Evolutionary conservation across 208 protist genomes (phyloP).

Genomic region (Tritrichomonas musculus): DNA sequence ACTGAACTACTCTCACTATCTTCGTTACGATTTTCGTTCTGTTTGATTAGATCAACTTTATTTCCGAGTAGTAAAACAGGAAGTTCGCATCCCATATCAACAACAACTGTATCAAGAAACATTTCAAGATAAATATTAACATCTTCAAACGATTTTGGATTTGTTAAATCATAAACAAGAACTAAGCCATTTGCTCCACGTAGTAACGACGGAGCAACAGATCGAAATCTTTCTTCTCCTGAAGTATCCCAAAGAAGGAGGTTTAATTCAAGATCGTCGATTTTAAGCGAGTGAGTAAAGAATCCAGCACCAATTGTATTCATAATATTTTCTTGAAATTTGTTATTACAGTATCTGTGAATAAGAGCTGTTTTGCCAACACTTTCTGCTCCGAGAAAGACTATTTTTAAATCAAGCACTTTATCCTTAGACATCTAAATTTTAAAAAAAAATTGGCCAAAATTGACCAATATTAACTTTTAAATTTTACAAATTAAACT

Average conservation of each 20-base stretch:
- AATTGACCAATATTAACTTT: no score
- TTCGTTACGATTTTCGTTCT: no score
- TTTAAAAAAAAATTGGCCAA: no score
- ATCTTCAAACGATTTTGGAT: neutral
- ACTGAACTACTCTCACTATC: neutral
- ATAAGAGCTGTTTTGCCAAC: neutral
- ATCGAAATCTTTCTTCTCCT: neutral
- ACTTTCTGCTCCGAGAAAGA: neutral
- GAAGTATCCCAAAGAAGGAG: neutral
- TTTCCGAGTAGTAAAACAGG: neutral
- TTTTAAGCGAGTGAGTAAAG: neutral
- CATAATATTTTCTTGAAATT: neutral
- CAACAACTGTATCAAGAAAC: neutral
- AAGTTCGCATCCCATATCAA: neutral
- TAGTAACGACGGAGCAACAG: neutral
- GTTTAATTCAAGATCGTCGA: neutral
- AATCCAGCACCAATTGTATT: neutral
- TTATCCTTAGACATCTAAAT: neutral
- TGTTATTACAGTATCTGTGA: neutral
- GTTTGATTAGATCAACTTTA: neutral
- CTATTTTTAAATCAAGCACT: neutral
- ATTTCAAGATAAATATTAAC: neutral
- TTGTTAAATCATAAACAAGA: neutral
- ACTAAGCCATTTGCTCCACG: neutral
- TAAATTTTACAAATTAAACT: no score